Base-by-base conservation (phyloP, 345 rosid genomes). In the Eutrema yunnanense region DNA sequence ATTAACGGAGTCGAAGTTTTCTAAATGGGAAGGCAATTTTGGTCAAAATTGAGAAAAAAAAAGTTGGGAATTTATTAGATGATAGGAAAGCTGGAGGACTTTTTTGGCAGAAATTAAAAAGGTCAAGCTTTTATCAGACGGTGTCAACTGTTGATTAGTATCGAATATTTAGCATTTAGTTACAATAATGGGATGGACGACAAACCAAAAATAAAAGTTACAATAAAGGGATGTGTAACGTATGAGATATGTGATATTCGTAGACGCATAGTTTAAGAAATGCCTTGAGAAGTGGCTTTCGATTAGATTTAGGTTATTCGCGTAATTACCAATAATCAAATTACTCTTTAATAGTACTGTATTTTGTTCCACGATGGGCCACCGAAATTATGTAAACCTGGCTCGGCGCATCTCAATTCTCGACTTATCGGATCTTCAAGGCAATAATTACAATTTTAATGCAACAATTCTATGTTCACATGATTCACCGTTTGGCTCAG, bases 401-500 rank as follows among this genome's bases (percentile, higher is more conserved):
- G 14, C 29, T 52, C 5, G 4, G 16, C 3, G 3, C 58, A 19
- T 36, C 10, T 51, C 29, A 13, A 22, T 22, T 22, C 26, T 22
- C 26, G 26, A 10, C 71, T 32, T 56, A 36, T 36, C 8, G 62
- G 13, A 56, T 36, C 5, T 67, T 19, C 0, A 46, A 33, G 44
- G 14, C 27, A 68, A 44, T 69, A 12, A 10, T 10, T 1, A 14
- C 13, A 6, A 14, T 41, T 42, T 55, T 10, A 33, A 69, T 69
- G 44, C 46, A 46, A 57, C 19, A 46, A 56, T 32, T 46, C 3
- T 26, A 26, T 49, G 22, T 47, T 59, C 74, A 29, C 51, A 38
- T 71, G 50, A 60, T 71, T 60, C 51, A 14, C 74, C 59, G 19
- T 14, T 3, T 48, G 12, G 32, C 37, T 70, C 27, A 48, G 65